Evolutionary conservation across 2,329 filamentous ascomycete species (phyloP), one percentile per base, ranked within the genome.

Genomic region (Xylaria arbuscula): DNA sequence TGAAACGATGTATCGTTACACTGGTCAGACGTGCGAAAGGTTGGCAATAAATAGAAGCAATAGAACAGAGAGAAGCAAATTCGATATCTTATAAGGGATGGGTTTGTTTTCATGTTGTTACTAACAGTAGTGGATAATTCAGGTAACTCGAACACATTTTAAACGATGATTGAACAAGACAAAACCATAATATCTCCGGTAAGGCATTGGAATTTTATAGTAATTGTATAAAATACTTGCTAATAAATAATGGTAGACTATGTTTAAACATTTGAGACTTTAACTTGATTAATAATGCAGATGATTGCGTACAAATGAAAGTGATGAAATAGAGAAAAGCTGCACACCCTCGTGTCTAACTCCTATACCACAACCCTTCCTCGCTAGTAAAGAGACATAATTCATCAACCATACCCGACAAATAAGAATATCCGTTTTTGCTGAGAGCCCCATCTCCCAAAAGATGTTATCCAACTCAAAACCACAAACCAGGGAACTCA

Each of bases 331-430:
- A 58, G 28, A 36, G 17, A 34, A 56, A 56, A 64, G 38, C 6
- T 17, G 24, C 59, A 40, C 24, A 54, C 59, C 60, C 51, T 22
- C 62, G 38, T 64, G 58, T 61, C 59, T 58, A 55, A 47, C 22
- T 32, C 67, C 62, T 19, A 56, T 38, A 51, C 58, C 47, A 48
- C 54, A 34, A 53, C 40, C 32, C 8, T 28, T 24, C 50, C 34
- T 40, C 62, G 22, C 45, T 62, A 56, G 38, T 57, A 53, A 64
- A 69, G 51, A 61, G 54, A 70, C 64, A 69, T 64, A 70, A 72
- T 50, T 72, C 72, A 66, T 74, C 47, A 73, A 72, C 65, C 67
- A 68, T 70, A 66, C 66, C 69, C 65, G 53, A 72, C 64, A 72
- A 71, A 64, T 58, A 69, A 58, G 56, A 73, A 62, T 5, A 50